Evolutionary conservation across 805 yeast species (phyloP).

Genomic region (Lipomyces mesembrius): DNA sequence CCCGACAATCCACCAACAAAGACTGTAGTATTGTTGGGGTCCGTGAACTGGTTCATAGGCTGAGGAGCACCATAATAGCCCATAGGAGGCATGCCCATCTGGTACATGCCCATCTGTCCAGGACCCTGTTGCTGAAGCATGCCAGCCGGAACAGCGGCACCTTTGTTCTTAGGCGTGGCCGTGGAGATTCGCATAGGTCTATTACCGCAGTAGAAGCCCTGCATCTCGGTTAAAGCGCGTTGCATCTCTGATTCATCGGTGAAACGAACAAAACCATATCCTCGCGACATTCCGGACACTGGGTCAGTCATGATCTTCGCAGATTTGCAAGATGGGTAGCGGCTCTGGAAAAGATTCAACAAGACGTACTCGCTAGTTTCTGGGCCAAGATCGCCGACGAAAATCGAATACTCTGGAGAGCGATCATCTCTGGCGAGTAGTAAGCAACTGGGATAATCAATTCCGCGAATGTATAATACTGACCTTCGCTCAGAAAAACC

Average conservation of each 20-base stretch:
- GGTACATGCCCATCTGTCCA: conserved; percentile 41
- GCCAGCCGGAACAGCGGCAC: conserved; percentile 41
- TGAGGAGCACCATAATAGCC: conserved; percentile 46
- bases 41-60: conserved; percentile 62
- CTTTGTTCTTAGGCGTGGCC: conserved; percentile 59
- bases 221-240: conserved; percentile 78
- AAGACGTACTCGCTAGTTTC: conserved; percentile 71
- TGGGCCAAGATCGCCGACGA: conserved; percentile 83
- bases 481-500: conserved; percentile 42
- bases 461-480: background rate
- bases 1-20: conserved; percentile 68
- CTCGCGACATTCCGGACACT: conserved; percentile 69
- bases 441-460: background rate
- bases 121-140: conserved; percentile 40
- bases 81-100: conserved; percentile 42
- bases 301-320: conserved; percentile 82
- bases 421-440: conserved; percentile 39
- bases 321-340: conserved; percentile 73
- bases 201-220: conserved; percentile 71
- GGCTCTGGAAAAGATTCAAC: conserved; percentile 66
- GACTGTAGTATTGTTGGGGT: conserved; percentile 80
- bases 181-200: conserved; percentile 79
- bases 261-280: conserved; percentile 90
- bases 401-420: conserved; percentile 64
- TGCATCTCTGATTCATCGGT: conserved; percentile 66